Percentiles rank a stretch among this genome's conserved stretches.
Evolutionary conservation across 75 land plant species (phyloP).

Genomic region (Pinus albicaulis): DNA sequence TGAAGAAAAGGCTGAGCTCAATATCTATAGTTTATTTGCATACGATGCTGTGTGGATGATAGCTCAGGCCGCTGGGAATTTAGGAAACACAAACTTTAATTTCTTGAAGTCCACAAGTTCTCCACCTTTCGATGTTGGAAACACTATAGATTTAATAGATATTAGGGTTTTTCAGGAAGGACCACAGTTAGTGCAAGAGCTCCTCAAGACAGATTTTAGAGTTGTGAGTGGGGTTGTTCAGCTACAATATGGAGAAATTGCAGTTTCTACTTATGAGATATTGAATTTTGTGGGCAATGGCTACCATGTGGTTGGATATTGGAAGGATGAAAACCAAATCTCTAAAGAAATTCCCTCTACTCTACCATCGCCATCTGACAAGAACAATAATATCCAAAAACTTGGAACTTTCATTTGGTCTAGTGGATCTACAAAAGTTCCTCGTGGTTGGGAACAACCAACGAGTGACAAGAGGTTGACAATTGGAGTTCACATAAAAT

Average conservation of each 20-base stretch:
- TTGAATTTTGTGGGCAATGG: constrained; percentile 9
- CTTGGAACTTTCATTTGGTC: constrained; percentile 32
- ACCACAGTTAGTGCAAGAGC: background rate
- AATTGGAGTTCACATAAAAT: constrained; percentile 31
- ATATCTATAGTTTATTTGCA: constrained; percentile 34
- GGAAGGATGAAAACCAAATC: background rate
- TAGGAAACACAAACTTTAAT: background rate
- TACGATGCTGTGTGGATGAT: constrained; percentile 42
- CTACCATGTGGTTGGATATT: constrained; percentile 4
- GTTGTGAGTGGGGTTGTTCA: constrained; percentile 13
- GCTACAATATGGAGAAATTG: background rate
- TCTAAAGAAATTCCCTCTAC: background rate
- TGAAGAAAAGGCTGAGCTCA: constrained; percentile 10
- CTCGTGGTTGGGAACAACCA: constrained; percentile 34
- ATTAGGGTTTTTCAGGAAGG: constrained; percentile 11
- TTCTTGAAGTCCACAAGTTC: background rate
- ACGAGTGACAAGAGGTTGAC: constrained; percentile 17
- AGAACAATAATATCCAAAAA: background rate
- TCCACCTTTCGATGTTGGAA: no score
- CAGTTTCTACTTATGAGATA: background rate
- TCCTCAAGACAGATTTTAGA: background rate
- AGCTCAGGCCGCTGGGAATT: constrained; percentile 10
- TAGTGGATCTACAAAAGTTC: constrained; percentile 15
- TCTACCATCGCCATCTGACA: background rate
- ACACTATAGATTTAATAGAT: background rate